These are phyloP conservation scores for Chaetomium olivaceum DNA, from an alignment of 2,329 filamentous ascomycete species.

Conservation along the genomic window DNA sequence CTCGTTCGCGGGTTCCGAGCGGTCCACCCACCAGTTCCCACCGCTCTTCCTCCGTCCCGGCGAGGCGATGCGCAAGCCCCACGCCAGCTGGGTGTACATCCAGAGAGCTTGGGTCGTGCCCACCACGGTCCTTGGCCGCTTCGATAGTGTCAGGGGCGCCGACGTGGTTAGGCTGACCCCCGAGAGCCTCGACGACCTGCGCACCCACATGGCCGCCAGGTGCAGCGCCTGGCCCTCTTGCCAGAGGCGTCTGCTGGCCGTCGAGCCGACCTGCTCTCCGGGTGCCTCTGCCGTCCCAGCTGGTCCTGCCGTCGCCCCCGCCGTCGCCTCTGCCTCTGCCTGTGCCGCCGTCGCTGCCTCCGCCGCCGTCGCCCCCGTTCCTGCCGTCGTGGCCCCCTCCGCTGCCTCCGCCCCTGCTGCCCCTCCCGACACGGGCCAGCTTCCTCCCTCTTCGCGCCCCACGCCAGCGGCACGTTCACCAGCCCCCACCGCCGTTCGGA, in stretches of 20 bases:
- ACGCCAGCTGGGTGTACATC: slow-evolving; percentile 32
- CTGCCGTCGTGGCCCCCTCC: neutral
- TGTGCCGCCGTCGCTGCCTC: neutral
- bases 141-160: slow-evolving; percentile 8
- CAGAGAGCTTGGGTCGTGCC: slow-evolving; percentile 30
- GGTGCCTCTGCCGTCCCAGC: neutral
- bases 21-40: neutral
- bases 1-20: slow-evolving; percentile 10
- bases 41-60: slow-evolving; percentile 34
- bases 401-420: neutral
- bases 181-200: slow-evolving; percentile 18
- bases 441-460: neutral
- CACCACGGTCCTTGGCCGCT: slow-evolving; percentile 23
- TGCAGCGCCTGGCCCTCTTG: neutral
- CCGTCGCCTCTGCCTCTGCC: too few relatives aligned
- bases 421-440: too few relatives aligned
- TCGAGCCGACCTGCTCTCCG: neutral
- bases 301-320: too few relatives aligned
- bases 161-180: neutral
- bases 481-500: neutral
- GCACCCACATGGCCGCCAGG: slow-evolving; percentile 12
- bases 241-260: neutral
- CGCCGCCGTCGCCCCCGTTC: neutral
- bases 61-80: slow-evolving; percentile 30
- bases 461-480: neutral